A percentile compares a stretch with the other conserved stretches of the same genome.
These are phyloP conservation scores for Exophiala viscosa DNA, from an alignment of 2,329 filamentous ascomycete species.

Conservation along the genomic window DNA sequence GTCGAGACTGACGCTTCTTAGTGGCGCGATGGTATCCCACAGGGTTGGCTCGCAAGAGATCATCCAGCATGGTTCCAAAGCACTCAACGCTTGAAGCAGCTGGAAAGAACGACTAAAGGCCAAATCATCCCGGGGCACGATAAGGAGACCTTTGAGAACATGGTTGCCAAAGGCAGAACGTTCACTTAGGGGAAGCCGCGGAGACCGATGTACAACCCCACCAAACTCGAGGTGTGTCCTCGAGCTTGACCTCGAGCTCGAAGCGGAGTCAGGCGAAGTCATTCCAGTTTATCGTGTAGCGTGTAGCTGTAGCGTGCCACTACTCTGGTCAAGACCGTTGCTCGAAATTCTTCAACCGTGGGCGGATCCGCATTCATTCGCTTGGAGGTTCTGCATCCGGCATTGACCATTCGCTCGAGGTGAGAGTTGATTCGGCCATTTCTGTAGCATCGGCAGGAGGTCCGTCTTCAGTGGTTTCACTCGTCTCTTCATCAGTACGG, in stretches of 20 bases:
- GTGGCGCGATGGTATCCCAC: slow-evolving; percentile 29
- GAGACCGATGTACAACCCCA: neutral
- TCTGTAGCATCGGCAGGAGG: slow-evolving; percentile 1
- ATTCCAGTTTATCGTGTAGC: too few species aligned
- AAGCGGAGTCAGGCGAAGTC: too few species aligned
- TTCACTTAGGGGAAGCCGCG: slow-evolving; percentile 15
- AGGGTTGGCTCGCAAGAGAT: slow-evolving; percentile 28
- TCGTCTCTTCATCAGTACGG: slow-evolving; percentile 4
- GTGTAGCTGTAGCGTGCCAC: neutral
- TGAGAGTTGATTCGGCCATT: slow-evolving; percentile 12
- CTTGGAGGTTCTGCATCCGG: slow-evolving; percentile 10
- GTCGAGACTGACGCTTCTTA: slow-evolving; percentile 4
- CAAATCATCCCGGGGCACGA: slow-evolving; percentile 27
- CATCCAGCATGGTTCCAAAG: slow-evolving; percentile 27
- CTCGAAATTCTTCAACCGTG: neutral
- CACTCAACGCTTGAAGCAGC: slow-evolving; percentile 26
- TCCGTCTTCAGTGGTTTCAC: slow-evolving; percentile 1
- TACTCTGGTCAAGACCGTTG: neutral
- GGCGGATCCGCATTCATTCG: neutral
- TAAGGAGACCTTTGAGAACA: slow-evolving; percentile 24
- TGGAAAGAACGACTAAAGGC: slow-evolving; percentile 24
- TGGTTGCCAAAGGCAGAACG: slow-evolving; percentile 16
- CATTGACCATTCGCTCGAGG: slow-evolving; percentile 21
- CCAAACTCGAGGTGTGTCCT: too few species aligned
- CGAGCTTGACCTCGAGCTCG: too few species aligned